Conservation (phyloP, 176 grass and related monocot genomes). For the Alloteropsis semialata region DNA sequence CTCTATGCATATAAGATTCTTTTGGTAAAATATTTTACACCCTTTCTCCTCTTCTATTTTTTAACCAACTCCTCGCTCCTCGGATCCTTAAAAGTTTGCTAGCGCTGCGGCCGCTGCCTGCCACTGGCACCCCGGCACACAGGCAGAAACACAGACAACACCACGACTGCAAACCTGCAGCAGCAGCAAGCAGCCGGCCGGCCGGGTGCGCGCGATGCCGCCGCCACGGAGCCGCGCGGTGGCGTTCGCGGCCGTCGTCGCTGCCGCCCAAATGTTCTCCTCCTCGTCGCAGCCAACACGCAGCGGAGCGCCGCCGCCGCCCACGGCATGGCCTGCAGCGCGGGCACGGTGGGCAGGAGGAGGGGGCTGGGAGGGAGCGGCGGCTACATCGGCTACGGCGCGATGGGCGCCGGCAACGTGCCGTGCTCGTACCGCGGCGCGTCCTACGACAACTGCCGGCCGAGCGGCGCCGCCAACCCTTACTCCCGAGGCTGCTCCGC, state of each 20-base stretch:
- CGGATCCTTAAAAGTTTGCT: too few relatives aligned
- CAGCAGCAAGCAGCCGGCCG: neutral
- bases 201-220: neutral
- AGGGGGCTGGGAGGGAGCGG: constrained; percentile 12
- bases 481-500: constrained; percentile 59
- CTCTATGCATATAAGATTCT: too few relatives aligned
- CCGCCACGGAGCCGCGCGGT: neutral
- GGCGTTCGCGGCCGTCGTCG: neutral
- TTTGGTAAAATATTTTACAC: too few relatives aligned
- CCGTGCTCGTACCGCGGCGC: constrained; percentile 44
- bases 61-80: too few relatives aligned
- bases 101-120: too few relatives aligned
- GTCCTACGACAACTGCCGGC: constrained; percentile 64
- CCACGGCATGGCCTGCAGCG: neutral
- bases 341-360: constrained; percentile 15
- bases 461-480: constrained; percentile 50
- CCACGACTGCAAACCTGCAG: neutral
- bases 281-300: neutral
- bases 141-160: neutral
- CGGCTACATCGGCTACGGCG: constrained; percentile 43
- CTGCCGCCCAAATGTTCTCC: neutral
- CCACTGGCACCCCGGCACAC: too few relatives aligned
- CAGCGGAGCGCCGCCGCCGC: neutral
- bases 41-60: too few relatives aligned
- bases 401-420: constrained; percentile 29